Evolutionary conservation across 805 yeast species (phyloP).

Genomic region (Candida xyloterini): DNA sequence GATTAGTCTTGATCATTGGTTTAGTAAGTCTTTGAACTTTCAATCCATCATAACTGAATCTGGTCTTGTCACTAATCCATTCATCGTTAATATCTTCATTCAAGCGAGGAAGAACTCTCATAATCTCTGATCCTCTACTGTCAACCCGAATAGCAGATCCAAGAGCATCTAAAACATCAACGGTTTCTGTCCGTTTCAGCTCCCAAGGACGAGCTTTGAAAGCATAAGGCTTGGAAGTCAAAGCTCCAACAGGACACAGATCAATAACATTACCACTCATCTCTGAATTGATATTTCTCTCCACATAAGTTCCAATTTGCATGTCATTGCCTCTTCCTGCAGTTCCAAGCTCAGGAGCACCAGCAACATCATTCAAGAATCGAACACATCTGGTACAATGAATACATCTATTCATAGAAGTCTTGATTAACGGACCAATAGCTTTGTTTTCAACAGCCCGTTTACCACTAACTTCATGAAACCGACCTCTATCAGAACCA

Average conservation of each 20-base stretch:
- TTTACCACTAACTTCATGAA: constrained; percentile 76
- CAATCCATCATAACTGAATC: constrained; percentile 83
- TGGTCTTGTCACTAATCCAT: constrained; percentile 86
- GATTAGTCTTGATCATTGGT: constrained; percentile 71
- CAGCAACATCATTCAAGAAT: constrained; percentile 86
- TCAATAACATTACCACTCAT: constrained; percentile 84
- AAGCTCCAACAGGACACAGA: constrained; percentile 89
- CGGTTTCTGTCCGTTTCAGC: constrained; percentile 80
- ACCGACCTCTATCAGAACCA: constrained; percentile 85
- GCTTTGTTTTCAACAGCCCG: constrained; percentile 90
- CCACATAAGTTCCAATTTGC: constrained; percentile 88
- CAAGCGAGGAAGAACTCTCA: constrained; percentile 82
- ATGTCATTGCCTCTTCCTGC: constrained; percentile 89
- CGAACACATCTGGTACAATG: constrained; percentile 92
- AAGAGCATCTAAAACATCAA: constrained; percentile 79
- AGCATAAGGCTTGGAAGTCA: constrained; percentile 88
- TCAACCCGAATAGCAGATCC: constrained; percentile 85
- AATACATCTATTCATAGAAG: constrained; percentile 89
- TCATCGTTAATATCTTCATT: constrained; percentile 88
- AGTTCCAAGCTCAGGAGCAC: constrained; percentile 88
- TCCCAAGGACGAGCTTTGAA: constrained; percentile 94
- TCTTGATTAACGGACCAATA: constrained; percentile 83
- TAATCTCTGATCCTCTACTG: constrained; percentile 81
- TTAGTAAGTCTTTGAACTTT: constrained; percentile 82
- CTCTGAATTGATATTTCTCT: constrained; percentile 79